Percentiles rank a stretch among this genome's conserved stretches.
These are phyloP conservation scores for Hydrangea macrophylla DNA, from an alignment of 148 eudicot species.

Conservation along the genomic window DNA sequence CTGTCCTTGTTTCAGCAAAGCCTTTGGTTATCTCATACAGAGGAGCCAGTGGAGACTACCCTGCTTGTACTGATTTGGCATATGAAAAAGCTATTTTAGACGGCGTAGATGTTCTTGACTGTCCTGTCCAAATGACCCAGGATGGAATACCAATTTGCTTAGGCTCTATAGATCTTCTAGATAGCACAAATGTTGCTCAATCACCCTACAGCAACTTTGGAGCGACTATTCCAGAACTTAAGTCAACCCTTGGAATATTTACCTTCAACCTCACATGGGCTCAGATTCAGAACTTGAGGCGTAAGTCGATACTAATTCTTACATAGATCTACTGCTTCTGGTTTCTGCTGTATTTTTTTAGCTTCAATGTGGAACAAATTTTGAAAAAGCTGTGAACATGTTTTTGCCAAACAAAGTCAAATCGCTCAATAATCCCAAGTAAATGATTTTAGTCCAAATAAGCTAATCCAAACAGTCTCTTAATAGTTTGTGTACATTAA, in stretches of 20 bases:
- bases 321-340: too few species aligned
- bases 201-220: conserved; percentile 37
- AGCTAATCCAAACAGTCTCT: too few species aligned
- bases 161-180: conserved; percentile 65
- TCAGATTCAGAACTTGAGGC: conserved; percentile 57
- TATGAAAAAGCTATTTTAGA: conserved; percentile 67
- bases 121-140: conserved; percentile 80
- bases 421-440: too few species aligned
- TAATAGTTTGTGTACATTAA: too few species aligned
- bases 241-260: conserved; percentile 49
- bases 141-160: conserved; percentile 89
- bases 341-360: not conserved
- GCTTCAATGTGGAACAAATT: too few species aligned
- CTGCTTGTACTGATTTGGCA: conserved; percentile 81
- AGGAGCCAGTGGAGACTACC: conserved; percentile 93
- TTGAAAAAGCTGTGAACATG: too few species aligned
- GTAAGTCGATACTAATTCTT: conserved; percentile 49
- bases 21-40: conserved; percentile 62
- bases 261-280: conserved; percentile 72
- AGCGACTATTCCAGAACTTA: conserved; percentile 43
- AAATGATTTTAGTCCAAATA: too few species aligned
- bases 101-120: conserved; percentile 83
- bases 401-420: too few species aligned
- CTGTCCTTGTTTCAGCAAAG: conserved; percentile 54
- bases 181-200: conserved; percentile 49